Evolutionary conservation across 108 stramenopile genomes (phyloP).

Genomic region (Stephanodiscus minutulus): DNA sequence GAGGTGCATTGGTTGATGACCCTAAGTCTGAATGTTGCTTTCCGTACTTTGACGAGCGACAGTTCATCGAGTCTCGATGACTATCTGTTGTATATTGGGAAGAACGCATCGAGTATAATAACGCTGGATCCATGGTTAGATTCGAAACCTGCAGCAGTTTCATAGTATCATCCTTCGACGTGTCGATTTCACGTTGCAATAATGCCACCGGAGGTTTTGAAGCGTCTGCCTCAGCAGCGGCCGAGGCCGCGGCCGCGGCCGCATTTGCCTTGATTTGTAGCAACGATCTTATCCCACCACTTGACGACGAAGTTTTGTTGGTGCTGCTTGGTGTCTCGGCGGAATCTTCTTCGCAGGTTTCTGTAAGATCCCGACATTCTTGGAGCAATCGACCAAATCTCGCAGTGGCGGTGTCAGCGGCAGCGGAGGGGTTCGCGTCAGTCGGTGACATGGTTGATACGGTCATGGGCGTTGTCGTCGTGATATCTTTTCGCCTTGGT

Average conservation of each 20-base stretch:
- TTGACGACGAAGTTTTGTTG: not conserved
- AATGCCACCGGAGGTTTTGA: not conserved
- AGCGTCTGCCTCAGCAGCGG: not conserved
- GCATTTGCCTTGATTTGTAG: not conserved
- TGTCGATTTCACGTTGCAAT: constrained; percentile 3
- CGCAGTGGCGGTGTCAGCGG: constrained; percentile 15
- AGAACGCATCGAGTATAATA: not conserved
- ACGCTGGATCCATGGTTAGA: constrained; percentile 2
- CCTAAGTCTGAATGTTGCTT: not conserved
- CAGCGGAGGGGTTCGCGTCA: constrained; percentile 10
- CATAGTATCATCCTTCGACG: not conserved
- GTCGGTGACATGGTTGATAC: constrained; percentile 13
- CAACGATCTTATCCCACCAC: not conserved
- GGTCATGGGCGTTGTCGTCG: constrained; percentile 7
- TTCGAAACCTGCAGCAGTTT: not conserved
- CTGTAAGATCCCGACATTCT: constrained; percentile 40
- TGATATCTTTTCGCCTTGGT: not conserved
- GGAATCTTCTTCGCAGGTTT: constrained; percentile 16
- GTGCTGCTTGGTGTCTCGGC: constrained; percentile 5
- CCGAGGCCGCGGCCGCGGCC: not conserved
- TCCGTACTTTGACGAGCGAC: not conserved
- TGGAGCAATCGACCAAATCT: constrained; percentile 44
- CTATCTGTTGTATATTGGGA: not conserved
- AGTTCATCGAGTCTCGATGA: not conserved
- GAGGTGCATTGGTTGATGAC: not conserved